Base-by-base conservation (phyloP, 2,329 filamentous ascomycete species). In the Hypoxylon sp. region DNA sequence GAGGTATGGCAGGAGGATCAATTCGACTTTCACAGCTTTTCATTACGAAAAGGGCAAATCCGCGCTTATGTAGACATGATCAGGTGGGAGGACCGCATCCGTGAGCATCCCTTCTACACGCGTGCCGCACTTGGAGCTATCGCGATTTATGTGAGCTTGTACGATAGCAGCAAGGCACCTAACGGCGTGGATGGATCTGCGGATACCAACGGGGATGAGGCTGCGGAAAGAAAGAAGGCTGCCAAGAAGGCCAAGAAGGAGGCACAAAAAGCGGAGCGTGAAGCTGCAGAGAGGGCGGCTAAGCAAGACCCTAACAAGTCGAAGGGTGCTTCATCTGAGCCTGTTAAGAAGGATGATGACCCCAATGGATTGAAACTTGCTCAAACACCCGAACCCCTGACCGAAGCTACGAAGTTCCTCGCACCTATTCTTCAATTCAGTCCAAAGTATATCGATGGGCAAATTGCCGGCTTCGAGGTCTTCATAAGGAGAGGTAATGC, bases 21-120 rank as follows among this genome's bases (percentile, higher is more conserved):
- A 77, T 98, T 98, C 76, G 96, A 99, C 79, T 99, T 99, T 84
- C 97, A 99, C 85, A 94, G 90, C 79, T 99, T 99, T 81, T 98
- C 94, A 19, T 84, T 99, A n/a, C 87, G 96, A 19, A 99, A 98
- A 81, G 97, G 97, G 13, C 95, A 97, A 85, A 93, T 98, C 67
- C 87, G 95, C 63, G 93, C 96, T 1, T 99, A 99, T 78, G 85
- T 99, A 44, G 94, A 98, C 74, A 97, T 99, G 94, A 86, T 99
- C 51, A 89, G 92, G 74, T 99, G 96, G 97, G 95, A 98, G 79
- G 94, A 99, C 78, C 89, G 90, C 69, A 82, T 98, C 48, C 91
- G 94, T 60, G 92, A 97, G 75, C 96, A 99, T 79, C 96, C 96
- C 1, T 98, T 97, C 83, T 99, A 93, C 82, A 91, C 92, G 3